These are phyloP conservation scores for Lactifluus piperatus DNA, from an alignment of 768 basidiomycete species.

Conservation along the genomic window DNA sequence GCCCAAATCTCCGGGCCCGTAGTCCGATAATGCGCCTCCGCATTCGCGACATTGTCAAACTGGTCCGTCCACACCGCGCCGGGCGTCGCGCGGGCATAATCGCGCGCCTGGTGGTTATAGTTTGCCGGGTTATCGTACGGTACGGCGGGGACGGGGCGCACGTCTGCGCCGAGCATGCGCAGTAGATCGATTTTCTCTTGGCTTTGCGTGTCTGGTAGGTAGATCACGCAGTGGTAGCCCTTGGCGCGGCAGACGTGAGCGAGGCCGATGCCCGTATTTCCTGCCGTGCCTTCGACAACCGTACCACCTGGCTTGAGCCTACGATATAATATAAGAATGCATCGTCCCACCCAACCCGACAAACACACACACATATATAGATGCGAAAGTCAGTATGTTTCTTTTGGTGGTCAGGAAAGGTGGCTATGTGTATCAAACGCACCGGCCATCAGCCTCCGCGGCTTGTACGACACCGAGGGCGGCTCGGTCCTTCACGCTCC, in stretches of 20 bases:
- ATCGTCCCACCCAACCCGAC: too few relatives aligned
- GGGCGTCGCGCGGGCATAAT: constrained; percentile 60
- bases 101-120: constrained; percentile 96
- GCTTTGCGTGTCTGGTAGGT: constrained; percentile 97
- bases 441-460: constrained; percentile 81
- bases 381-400: background rate
- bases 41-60: constrained; percentile 94
- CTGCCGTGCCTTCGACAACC: constrained; percentile 95
- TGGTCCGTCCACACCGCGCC: constrained; percentile 98
- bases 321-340: background rate
- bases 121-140: constrained; percentile 91
- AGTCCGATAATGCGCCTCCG: constrained; percentile 74
- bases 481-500: constrained; percentile 95
- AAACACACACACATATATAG: background rate
- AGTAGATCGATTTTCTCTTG: constrained; percentile 98
- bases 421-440: constrained; percentile 26
- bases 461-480: constrained; percentile 81
- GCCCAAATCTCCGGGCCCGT: constrained; percentile 98
- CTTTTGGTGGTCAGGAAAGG: background rate
- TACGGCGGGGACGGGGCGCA: constrained; percentile 92
- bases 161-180: constrained; percentile 95
- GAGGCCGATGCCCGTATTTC: constrained; percentile 95
- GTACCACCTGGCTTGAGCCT: constrained; percentile 91
- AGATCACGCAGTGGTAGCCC: constrained; percentile 98
- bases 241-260: constrained; percentile 89